A percentile compares a stretch with the other conserved stretches of the same genome.
phyloP scores from a whole-genome alignment of 176 grass and related monocot genomes.

The Musa itinerans region DNA sequence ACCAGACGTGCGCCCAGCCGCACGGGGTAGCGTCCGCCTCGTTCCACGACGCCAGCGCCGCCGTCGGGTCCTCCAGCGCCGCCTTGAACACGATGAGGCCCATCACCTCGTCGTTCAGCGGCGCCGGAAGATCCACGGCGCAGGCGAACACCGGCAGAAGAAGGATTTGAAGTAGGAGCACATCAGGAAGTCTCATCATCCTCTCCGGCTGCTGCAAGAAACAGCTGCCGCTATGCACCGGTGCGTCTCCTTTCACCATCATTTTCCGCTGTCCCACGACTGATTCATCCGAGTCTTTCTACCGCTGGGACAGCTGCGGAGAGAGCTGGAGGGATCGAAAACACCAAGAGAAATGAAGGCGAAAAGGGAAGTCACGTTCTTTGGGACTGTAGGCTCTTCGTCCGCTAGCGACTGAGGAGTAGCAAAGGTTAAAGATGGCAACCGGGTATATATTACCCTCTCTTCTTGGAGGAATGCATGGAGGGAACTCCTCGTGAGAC shows the following conservation, averaged over 20 bases:
- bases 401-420: background rate
- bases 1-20: slow-evolving; percentile 65
- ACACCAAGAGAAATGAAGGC: background rate
- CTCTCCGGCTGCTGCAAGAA: no score
- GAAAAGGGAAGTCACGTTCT: slow-evolving; percentile 7
- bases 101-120: slow-evolving; percentile 83
- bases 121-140: slow-evolving; percentile 31
- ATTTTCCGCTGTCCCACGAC: no score
- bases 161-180: background rate
- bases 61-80: slow-evolving; percentile 43
- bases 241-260: no score
- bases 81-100: slow-evolving; percentile 73
- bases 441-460: no score
- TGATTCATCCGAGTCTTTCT: background rate
- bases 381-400: background rate
- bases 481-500: no score
- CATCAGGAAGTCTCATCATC: background rate
- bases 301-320: no score
- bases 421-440: no score
- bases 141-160: background rate
- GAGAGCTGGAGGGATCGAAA: background rate
- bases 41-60: slow-evolving; percentile 55
- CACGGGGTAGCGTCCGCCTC: slow-evolving; percentile 74
- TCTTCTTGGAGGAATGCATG: no score
- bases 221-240: no score